These are phyloP conservation scores for Physaria fendleri DNA, from an alignment of 345 rosid species.

Conservation along the genomic window DNA sequence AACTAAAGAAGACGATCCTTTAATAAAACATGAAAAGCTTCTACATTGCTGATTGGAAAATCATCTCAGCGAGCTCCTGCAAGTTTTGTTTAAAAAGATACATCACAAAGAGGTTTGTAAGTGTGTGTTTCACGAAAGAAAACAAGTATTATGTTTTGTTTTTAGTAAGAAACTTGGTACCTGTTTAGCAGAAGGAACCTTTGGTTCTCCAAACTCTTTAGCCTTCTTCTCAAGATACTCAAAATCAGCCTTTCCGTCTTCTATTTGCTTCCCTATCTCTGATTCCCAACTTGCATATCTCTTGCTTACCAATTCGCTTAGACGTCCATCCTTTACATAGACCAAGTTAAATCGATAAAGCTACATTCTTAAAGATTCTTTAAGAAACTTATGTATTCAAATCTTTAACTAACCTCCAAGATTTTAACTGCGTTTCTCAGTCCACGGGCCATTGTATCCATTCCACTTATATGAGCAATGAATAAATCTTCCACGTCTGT, in stretches of 20 bases:
- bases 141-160: background rate
- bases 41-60: constrained; percentile 51
- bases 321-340: constrained; percentile 54
- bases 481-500: constrained; percentile 91
- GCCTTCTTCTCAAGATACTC: constrained; percentile 85
- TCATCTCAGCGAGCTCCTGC: constrained; percentile 97
- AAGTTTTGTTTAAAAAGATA: constrained; percentile 2
- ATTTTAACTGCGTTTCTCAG: constrained; percentile 74
- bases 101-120: too few relatives aligned
- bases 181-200: constrained; percentile 93
- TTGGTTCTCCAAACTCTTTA: constrained; percentile 79
- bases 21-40: background rate
- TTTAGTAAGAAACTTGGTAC: constrained; percentile 32
- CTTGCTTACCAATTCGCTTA: constrained; percentile 58
- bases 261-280: constrained; percentile 55
- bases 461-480: constrained; percentile 79
- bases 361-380: background rate
- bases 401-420: constrained; percentile 50
- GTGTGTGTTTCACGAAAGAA: background rate
- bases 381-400: background rate
- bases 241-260: constrained; percentile 81
- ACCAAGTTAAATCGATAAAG: background rate
- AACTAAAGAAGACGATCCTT: background rate
- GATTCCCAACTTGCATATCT: constrained; percentile 72
- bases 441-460: constrained; percentile 95